A percentile compares a stretch with the other conserved stretches of the same genome.
phyloP scores from a whole-genome alignment of 768 basidiomycete species.

The Termitomyces sp. region DNA sequence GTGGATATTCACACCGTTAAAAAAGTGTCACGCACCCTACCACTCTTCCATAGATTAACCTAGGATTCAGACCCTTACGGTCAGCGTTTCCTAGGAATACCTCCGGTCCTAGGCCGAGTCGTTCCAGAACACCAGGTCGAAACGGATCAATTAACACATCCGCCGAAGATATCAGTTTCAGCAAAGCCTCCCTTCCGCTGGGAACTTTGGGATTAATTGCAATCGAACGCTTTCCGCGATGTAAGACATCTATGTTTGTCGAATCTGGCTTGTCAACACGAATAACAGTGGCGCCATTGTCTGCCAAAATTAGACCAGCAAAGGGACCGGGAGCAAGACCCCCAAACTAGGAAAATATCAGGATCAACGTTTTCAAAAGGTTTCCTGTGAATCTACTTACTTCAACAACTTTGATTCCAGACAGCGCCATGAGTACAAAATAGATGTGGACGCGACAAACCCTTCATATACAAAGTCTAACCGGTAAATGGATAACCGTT shows the following conservation, averaged over 20 bases:
- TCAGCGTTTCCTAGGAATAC: conserved; percentile 51
- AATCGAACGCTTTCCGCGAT: conserved; percentile 73
- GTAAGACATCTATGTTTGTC: conserved; percentile 44
- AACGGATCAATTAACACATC: conserved; percentile 84
- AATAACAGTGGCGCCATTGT: conserved; percentile 72
- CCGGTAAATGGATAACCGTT: background rate
- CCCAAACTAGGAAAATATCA: conserved; percentile 48
- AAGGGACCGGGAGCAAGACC: conserved; percentile 82
- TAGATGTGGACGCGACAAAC: background rate
- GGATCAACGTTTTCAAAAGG: background rate
- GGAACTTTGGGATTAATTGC: conserved; percentile 59
- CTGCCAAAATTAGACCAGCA: conserved; percentile 70
- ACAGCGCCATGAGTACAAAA: conserved; percentile 13
- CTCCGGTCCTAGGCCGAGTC: conserved; percentile 69
- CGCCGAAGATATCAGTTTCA: conserved; percentile 55
- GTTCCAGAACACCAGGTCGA: conserved; percentile 77
- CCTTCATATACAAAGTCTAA: background rate
- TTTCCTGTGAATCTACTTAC: conserved; percentile 2
- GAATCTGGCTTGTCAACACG: conserved; percentile 63
- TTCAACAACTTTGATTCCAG: conserved; percentile 20
- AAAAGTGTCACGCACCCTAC: conserved; percentile 46
- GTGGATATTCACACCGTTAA: background rate
- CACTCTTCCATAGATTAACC: conserved; percentile 68
- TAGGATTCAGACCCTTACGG: conserved; percentile 49
- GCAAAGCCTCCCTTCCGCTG: conserved; percentile 49